Evolutionary conservation across 805 yeast genomes (phyloP), one percentile per base, ranked within the genome.

Genomic region (Kazachstania martiniae): DNA sequence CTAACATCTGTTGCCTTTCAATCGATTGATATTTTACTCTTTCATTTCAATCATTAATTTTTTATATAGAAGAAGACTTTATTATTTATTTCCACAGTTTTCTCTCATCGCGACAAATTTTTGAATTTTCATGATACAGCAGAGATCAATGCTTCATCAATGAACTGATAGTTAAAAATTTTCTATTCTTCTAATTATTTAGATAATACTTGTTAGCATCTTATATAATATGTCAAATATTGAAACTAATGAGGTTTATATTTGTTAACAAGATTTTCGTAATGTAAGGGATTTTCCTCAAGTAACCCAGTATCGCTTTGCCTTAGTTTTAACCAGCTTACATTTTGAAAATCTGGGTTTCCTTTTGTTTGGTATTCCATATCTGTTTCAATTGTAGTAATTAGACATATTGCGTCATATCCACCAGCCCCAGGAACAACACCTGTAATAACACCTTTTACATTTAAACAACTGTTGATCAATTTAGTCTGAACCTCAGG

Each of bases 351-450:
- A 4, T 46, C 43, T 1, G 39, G 35, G 18, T 59, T 56, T 0
- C 35, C 35, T 8, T 34, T 31, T 1, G 66, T 56, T 21, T 36
- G 46, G 17, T 34, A 23, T 19, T 39, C 33, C 28, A 74, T 61
- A 8, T 44, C 38, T 3, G 70, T 53, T 1, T 56, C 47, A 18
- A 68, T 72, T 2, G 70, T 64, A 3, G 79, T 77, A 18, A 91
- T 56, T 18, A 89, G 47, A 35, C 93, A 72, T 13, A 91, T 72
- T 1, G 98, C 98, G 61, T 91, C 98, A 51, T 76, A 81, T 0
- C 98, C 98, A 18, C 98, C 98, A 0, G 98, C 98, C 2, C 98
- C 98, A 0, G 98, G 98, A 3, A 91, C 94, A 21, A 91, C 87
- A n/a, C 95, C 96, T 0, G 95, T 94, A 13, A 89, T 44, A 19